Conservation (phyloP, 371 early-diverging fungal species). For the Saksenaea vasiformis region DNA sequence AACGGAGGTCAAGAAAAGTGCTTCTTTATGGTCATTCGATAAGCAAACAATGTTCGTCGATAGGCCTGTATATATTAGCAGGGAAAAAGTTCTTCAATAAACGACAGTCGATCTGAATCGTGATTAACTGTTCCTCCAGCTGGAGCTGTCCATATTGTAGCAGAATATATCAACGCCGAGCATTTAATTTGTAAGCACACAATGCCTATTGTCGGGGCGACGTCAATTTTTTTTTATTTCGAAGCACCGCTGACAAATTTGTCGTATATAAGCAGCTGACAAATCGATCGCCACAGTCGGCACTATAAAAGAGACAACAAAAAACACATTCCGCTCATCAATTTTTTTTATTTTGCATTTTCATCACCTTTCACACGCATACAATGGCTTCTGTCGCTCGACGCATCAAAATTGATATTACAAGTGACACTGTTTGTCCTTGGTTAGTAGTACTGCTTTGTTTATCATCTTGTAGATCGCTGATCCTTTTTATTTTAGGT, state of each 20-base stretch:
- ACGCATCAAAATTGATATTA: conserved; percentile 18
- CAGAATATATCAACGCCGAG: too few species aligned
- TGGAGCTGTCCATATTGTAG: too few species aligned
- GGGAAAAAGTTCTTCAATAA: too few species aligned
- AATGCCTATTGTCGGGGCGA: too few species aligned
- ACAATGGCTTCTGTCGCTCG: neutral
- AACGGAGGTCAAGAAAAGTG: too few species aligned
- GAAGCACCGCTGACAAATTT: neutral
- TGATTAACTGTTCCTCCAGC: too few species aligned
- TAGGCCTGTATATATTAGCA: too few species aligned
- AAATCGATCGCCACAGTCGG: neutral
- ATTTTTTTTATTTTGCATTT: neutral
- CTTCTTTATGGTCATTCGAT: too few species aligned
- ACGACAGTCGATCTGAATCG: too few species aligned
- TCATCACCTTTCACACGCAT: neutral
- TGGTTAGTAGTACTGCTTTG: conserved; percentile 5
- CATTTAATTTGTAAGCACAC: too few species aligned
- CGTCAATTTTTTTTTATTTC: too few species aligned
- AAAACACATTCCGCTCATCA: neutral
- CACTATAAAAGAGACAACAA: neutral
- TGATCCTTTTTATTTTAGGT: conserved; percentile 31
- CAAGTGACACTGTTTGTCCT: conserved; percentile 19
- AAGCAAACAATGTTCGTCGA: too few species aligned
- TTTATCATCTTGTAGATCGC: neutral
- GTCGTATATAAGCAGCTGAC: neutral